These are phyloP conservation scores for Aplosporella prunicola DNA, from an alignment of 2,329 filamentous ascomycete genomes.

Conservation along the genomic window DNA sequence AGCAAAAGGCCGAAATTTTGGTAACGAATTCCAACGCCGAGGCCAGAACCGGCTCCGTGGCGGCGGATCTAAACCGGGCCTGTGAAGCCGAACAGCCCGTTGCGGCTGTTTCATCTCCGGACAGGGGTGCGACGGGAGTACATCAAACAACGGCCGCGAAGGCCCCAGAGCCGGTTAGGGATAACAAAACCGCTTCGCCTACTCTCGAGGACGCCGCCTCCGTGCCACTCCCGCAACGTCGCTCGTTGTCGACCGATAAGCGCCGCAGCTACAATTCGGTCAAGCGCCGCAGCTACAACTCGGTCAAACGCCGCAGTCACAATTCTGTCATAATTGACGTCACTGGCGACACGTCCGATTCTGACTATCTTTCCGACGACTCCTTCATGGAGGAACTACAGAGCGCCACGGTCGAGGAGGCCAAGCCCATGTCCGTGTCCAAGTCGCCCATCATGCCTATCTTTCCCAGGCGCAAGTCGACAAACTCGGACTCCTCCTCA, in stretches of 20 bases:
- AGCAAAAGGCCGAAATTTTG: slow-evolving; percentile 14
- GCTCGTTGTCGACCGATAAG: too few species aligned
- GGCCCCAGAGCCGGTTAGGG: slow-evolving; percentile 5
- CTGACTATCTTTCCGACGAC: slow-evolving; percentile 60
- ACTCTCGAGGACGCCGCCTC: slow-evolving; percentile 1
- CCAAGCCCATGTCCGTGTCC: slow-evolving; percentile 67
- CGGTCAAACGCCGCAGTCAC: slow-evolving; percentile 28
- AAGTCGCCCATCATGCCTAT: slow-evolving; percentile 73
- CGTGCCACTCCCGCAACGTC: slow-evolving; percentile 8
- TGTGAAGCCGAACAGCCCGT: slow-evolving; percentile 7
- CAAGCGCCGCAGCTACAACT: too few species aligned
- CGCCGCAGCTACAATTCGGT: too few species aligned
- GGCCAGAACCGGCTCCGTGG: too few species aligned
- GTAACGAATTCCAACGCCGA: slow-evolving; percentile 9
- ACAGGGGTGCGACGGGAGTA: slow-evolving; percentile 11
- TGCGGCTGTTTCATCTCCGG: slow-evolving; percentile 11
- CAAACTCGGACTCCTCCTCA: slow-evolving; percentile 13
- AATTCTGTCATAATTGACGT: too few species aligned
- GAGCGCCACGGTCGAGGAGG: slow-evolving; percentile 71
- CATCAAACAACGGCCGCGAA: slow-evolving; percentile 9
- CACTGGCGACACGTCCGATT: slow-evolving; percentile 18
- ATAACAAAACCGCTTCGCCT: slow-evolving; percentile 9
- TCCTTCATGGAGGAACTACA: slow-evolving; percentile 78
- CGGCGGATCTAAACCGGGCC: slow-evolving; percentile 5
- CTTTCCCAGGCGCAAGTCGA: slow-evolving; percentile 34